These are phyloP conservation scores for Populus hybrid DNA, from an alignment of 441 rosid genomes.

Conservation along the genomic window DNA sequence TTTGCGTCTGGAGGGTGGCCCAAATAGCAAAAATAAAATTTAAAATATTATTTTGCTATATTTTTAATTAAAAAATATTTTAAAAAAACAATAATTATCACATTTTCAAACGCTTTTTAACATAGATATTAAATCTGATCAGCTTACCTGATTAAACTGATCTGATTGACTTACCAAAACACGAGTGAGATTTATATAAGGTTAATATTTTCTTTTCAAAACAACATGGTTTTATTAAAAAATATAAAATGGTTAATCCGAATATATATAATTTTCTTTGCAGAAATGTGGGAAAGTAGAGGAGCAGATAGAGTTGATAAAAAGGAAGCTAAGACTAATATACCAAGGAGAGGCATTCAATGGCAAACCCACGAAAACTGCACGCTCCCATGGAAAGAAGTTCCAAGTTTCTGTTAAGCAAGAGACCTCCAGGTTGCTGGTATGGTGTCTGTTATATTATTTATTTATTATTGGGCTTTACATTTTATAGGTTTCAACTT, in stretches of 20 bases:
- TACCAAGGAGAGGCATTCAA: conserved; percentile 77
- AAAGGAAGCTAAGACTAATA: conserved; percentile 69
- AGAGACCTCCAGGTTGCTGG: conserved; percentile 80
- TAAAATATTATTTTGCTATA: too few species aligned
- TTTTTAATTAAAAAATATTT: too few species aligned
- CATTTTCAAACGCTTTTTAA: too few species aligned
- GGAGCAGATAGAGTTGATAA: conserved; percentile 71
- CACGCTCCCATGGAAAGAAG: conserved; percentile 91
- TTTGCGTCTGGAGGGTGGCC: too few species aligned
- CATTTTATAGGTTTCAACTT: neutral
- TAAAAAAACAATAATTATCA: too few species aligned
- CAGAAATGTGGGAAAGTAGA: conserved; percentile 84
- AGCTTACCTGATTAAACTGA: too few species aligned
- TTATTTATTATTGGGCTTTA: too few species aligned
- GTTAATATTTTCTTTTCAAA: too few species aligned
- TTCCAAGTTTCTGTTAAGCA: conserved; percentile 87
- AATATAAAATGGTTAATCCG: too few species aligned
- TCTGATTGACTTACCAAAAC: rapidly evolving
- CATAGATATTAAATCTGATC: too few species aligned
- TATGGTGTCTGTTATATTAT: conserved; percentile 12
- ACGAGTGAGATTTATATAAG: rapidly evolving
- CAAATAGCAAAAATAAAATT: too few species aligned
- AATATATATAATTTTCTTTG: neutral
- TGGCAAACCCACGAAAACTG: conserved; percentile 83
- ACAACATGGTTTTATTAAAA: rapidly evolving